These are phyloP conservation scores for Heritiera littoralis DNA, from an alignment of 345 rosid species.

Conservation along the genomic window DNA sequence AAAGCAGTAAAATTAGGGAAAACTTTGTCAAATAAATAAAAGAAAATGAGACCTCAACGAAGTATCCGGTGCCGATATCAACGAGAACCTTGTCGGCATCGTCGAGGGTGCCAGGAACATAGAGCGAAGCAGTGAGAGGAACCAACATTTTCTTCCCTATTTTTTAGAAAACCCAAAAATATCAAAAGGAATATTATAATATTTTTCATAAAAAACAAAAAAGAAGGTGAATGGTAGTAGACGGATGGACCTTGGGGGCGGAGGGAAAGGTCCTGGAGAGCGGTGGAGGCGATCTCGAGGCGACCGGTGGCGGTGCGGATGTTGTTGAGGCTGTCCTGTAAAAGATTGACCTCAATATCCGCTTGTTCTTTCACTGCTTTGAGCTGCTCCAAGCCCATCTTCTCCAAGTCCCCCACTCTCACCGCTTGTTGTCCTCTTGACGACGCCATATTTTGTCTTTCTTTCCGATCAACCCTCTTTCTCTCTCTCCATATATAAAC, in stretches of 20 bases:
- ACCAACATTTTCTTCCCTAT: slow-evolving; percentile 80
- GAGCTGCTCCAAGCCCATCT: slow-evolving; percentile 83
- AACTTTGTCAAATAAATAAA: neutral
- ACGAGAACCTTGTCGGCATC: slow-evolving; percentile 80
- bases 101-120: slow-evolving; percentile 84
- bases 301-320: slow-evolving; percentile 90
- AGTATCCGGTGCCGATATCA: slow-evolving; percentile 97
- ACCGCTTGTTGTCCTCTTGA: slow-evolving; percentile 29
- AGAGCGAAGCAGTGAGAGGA: slow-evolving; percentile 93
- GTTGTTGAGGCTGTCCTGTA: slow-evolving; percentile 95
- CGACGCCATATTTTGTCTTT: slow-evolving; percentile 39
- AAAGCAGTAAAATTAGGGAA: neutral
- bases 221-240: neutral
- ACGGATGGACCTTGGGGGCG: slow-evolving; percentile 56
- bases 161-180: neutral
- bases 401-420: slow-evolving; percentile 61
- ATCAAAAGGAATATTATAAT: neutral
- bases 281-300: slow-evolving; percentile 68
- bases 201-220: neutral
- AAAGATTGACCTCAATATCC: slow-evolving; percentile 85
- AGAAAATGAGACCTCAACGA: slow-evolving; percentile 67
- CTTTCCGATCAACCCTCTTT: neutral
- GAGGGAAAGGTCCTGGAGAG: slow-evolving; percentile 83
- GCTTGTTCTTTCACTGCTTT: slow-evolving; percentile 85
- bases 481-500: no score